Evolutionary conservation across 768 basidiomycete genomes (phyloP).

Genomic region (Nevesoporus exiguus): DNA sequence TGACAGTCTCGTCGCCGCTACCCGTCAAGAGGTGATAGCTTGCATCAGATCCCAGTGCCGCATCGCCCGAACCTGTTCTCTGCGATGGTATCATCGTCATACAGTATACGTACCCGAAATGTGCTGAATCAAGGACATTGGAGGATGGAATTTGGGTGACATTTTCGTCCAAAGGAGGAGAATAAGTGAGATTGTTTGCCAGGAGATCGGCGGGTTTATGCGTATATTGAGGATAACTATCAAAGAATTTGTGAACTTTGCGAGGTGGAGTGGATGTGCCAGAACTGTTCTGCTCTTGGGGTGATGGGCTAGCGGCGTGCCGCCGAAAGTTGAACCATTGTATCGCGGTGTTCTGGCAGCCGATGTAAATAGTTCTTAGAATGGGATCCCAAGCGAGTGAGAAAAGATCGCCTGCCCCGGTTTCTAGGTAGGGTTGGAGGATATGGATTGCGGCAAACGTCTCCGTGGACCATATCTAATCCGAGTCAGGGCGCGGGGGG

Average conservation of each 20-base stretch:
- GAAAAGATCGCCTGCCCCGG: slow-evolving; percentile 83
- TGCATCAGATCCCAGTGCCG: slow-evolving; percentile 18
- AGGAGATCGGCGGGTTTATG: slow-evolving; percentile 64
- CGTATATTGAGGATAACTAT: slow-evolving; percentile 76
- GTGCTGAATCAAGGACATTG: slow-evolving; percentile 84
- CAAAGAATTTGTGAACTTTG: slow-evolving; percentile 86
- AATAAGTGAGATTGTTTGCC: slow-evolving; percentile 51
- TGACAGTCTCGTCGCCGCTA: slow-evolving; percentile 88
- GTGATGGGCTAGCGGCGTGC: background rate
- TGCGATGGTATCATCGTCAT: slow-evolving; percentile 51
- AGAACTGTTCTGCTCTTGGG: slow-evolving; percentile 17
- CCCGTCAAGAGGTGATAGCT: slow-evolving; percentile 69
- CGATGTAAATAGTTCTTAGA: slow-evolving; percentile 73
- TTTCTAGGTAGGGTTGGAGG: slow-evolving; percentile 74
- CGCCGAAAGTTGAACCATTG: slow-evolving; percentile 75
- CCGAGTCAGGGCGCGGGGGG: slow-evolving; percentile 4
- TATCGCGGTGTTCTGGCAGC: slow-evolving; percentile 90
- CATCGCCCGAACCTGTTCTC: slow-evolving; percentile 37
- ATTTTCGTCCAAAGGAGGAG: slow-evolving; percentile 30
- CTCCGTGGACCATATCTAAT: slow-evolving; percentile 78
- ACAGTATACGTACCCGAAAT: slow-evolving; percentile 93
- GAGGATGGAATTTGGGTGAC: slow-evolving; percentile 53
- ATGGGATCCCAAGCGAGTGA: slow-evolving; percentile 74
- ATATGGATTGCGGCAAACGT: slow-evolving; percentile 65
- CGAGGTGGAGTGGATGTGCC: slow-evolving; percentile 39